Evolutionary conservation across 495 filamentous ascomycete species (phyloP), one percentile per base, ranked within the genome.

Genomic region (Arthonia radiata): DNA sequence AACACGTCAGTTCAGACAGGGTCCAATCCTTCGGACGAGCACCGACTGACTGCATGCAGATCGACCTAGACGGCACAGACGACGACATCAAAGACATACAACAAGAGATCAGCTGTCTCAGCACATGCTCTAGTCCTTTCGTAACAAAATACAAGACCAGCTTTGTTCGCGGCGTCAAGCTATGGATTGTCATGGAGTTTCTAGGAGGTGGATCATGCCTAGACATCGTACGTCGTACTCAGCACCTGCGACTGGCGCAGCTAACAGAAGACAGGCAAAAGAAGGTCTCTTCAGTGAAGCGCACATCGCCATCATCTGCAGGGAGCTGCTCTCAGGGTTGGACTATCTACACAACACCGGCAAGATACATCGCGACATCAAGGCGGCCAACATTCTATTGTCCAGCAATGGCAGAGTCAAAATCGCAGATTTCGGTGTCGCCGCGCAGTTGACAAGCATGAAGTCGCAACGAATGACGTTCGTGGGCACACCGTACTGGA

Each of bases 151-250:
- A 97, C 59, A 83, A 80, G 48, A 75, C 79, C 11, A 90, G 80
- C 43, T 97, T 92, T 46, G 56, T 94, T 12, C 71, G 80, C 38
- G 86, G 86, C 16, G 73, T 78, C 38, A 92, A 97, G 48, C 52
- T 97, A 50, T 97, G 86, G 86, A 97, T 97, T 41, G 80, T 97
- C 26, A 97, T 97, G 86, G 86, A 97, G 50, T 97, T 74, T 42
- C 57, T 91, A 17, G 82, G 82, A 0, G 83, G 83, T 30, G 83
- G 83, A 21, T 92, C 81, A 9, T 91, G 83, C 47, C 57, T 90
- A 18, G 83, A 94, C 47, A 42, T 94, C 56, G 81, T 86, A 64
- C 30, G 40, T 15, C 31, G 13, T 11, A 7, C 11, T 22, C 7
- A 6, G 6, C 11, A 22, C 7, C 7, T 22, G 19, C 19, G 19